phyloP scores from a whole-genome alignment of 2,329 filamentous ascomycete genomes.

The Trichoderma cornu-damae region DNA sequence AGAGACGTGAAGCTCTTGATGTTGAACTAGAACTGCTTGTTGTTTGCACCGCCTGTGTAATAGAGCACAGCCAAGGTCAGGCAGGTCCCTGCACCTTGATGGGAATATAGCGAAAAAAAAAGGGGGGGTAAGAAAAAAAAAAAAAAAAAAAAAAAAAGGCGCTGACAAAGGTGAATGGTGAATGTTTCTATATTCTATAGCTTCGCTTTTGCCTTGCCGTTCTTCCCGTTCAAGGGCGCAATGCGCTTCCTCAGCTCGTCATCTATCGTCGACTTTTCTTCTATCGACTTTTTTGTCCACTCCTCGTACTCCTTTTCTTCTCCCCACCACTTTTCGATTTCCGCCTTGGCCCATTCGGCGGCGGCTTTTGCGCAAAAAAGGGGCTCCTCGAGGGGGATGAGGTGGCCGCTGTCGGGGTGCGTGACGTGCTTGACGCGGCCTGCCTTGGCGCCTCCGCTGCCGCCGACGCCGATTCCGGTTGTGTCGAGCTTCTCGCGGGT shows the following conservation, averaged over 20 bases:
- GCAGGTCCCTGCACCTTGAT: no score
- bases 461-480: slow-evolving; percentile 63
- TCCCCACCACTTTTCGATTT: slow-evolving; percentile 51
- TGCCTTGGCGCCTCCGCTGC: slow-evolving; percentile 58
- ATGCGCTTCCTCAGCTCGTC: slow-evolving; percentile 52
- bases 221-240: slow-evolving; percentile 24
- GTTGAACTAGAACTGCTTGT: not conserved
- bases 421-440: slow-evolving; percentile 64
- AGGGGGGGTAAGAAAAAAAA: not conserved
- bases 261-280: slow-evolving; percentile 49
- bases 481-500: slow-evolving; percentile 54
- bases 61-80: no score
- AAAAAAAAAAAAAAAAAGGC: not conserved
- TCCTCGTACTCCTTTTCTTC: slow-evolving; percentile 53
- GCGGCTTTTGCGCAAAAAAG: slow-evolving; percentile 58
- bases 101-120: not conserved
- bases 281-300: slow-evolving; percentile 47
- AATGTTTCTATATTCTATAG: slow-evolving; percentile 1
- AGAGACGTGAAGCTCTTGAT: no score
- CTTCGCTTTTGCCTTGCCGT: slow-evolving; percentile 16
- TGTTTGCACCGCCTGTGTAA: not conserved
- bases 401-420: slow-evolving; percentile 64
- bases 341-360: slow-evolving; percentile 51
- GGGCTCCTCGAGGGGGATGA: slow-evolving; percentile 79
- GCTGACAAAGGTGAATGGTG: not conserved